Base-by-base conservation (phyloP, 345 rosid species). In the Citrus inodora region DNA sequence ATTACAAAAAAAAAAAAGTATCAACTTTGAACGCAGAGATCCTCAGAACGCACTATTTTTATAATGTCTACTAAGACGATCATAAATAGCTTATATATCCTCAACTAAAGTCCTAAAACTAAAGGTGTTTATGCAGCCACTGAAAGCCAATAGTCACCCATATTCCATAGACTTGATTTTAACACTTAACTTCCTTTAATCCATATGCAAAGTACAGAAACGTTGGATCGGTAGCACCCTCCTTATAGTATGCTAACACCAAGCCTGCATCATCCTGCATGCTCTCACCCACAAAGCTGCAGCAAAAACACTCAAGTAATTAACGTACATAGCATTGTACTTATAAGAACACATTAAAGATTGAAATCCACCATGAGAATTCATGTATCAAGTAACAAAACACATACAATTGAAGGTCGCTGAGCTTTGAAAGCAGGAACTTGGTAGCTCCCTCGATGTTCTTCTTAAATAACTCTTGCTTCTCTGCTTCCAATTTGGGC, bases 221-320 rank as follows among this genome's bases (percentile, higher is more conserved):
- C 9, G 98, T 93, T 28, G 98, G 95, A 82, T 95, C 93, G 1
- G 90, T 78, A 9, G 95, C 88, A 59, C 93, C 97, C 0, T 93
- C 98, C 79, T 85, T 94, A 84, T 95, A 90, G 80, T 93, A 92
- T 25, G 97, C 98, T 75, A 93, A 84, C 82, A 93, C 98, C 80
- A 92, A 17, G 80, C 82, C 35, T 11, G 86, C 87, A 73, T 95
- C 96, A 24, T 90, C 98, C 7, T 85, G 87, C 98, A 92, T 90
- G 86, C 98, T 91, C 88, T 95, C 98, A 21, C 98, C 98, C 74
- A 93, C 94, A 71, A 95, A 95, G 68, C 98, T 92, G 91, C 85
- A 77, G 51, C 5, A 62, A 24, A 14, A 1, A 53, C 11, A 82
- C 59, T 27, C 55, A 2, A 81, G 21, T 14, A 0, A 16, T 62